Percentiles rank a stretch among this genome's conserved stretches.
Evolutionary conservation across 202 grass and related monocot genomes (phyloP).

Genomic region (Panicum virgatum): DNA sequence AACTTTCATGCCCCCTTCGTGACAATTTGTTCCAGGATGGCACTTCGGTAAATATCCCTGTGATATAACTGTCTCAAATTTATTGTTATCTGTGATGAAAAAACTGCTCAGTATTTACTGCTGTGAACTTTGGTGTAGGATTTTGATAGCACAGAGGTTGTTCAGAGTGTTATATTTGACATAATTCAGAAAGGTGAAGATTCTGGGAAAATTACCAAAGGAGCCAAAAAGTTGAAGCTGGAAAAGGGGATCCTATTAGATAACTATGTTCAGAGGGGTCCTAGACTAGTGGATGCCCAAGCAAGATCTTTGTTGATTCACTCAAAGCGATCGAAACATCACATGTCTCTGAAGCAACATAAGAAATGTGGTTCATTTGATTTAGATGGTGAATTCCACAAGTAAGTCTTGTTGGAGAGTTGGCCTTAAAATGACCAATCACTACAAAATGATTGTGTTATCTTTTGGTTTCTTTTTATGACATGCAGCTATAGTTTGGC

Average conservation of each 20-base stretch:
- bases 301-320: slow-evolving; percentile 63
- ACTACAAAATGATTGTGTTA: background rate
- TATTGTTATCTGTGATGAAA: background rate
- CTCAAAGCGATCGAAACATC: slow-evolving; percentile 69
- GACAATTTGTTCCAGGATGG: slow-evolving; percentile 49
- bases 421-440: background rate
- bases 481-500: too few relatives aligned
- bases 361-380: slow-evolving; percentile 78
- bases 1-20: slow-evolving; percentile 55
- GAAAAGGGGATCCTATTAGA: slow-evolving; percentile 82
- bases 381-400: slow-evolving; percentile 58
- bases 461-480: slow-evolving; percentile 5
- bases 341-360: slow-evolving; percentile 92
- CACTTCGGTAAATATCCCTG: slow-evolving; percentile 26
- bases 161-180: slow-evolving; percentile 63
- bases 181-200: slow-evolving; percentile 84
- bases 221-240: slow-evolving; percentile 71
- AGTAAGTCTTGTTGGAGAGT: slow-evolving; percentile 40
- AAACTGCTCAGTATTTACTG: background rate
- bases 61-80: background rate
- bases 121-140: slow-evolving; percentile 52
- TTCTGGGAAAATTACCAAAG: slow-evolving; percentile 46
- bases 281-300: slow-evolving; percentile 59
- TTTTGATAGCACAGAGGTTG: slow-evolving; percentile 43
- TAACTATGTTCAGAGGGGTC: slow-evolving; percentile 67